phyloP scores from a whole-genome alignment of 176 grass and related monocot genomes.

The Eragrostis nindensis region DNA sequence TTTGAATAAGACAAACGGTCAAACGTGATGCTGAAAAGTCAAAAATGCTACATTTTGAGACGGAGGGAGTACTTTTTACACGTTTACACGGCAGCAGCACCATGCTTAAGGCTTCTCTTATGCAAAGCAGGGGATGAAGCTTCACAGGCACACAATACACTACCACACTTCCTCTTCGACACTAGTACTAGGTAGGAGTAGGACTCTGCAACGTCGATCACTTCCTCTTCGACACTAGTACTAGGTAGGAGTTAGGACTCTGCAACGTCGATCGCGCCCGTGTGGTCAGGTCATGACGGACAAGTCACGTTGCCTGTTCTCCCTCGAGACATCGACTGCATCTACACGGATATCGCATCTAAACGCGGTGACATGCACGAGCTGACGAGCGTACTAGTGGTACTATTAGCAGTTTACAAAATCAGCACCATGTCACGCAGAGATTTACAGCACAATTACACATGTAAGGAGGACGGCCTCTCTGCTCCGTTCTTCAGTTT shows the following conservation, averaged over 20 bases:
- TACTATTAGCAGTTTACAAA: constrained; percentile 28
- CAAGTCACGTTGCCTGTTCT: neutral
- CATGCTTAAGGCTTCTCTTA: neutral
- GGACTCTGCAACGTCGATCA: neutral
- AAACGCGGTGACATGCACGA: constrained; percentile 14
- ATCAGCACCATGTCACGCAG: constrained; percentile 2
- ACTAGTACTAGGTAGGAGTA: neutral
- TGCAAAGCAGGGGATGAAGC: constrained; percentile 3
- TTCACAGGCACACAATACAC: neutral
- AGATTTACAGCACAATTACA: constrained; percentile 31
- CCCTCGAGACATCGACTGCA: neutral
- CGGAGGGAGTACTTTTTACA: too few relatives aligned
- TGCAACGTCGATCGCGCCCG: neutral
- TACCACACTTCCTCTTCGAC: neutral
- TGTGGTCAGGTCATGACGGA: neutral
- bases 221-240: too few relatives aligned
- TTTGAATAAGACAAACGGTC: too few relatives aligned
- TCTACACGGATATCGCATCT: too few relatives aligned
- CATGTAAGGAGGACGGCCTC: neutral
- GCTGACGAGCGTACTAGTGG: neutral
- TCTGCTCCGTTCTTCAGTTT: constrained; percentile 4
- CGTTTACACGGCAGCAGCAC: constrained; percentile 32
- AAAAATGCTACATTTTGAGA: too few relatives aligned
- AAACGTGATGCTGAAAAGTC: too few relatives aligned
- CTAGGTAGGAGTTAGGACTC: too few relatives aligned